A percentile compares a stretch with the other conserved stretches of the same genome.
Evolutionary conservation across 257 asterid genomes (phyloP).

Genomic region (Marsdenia floribunda): DNA sequence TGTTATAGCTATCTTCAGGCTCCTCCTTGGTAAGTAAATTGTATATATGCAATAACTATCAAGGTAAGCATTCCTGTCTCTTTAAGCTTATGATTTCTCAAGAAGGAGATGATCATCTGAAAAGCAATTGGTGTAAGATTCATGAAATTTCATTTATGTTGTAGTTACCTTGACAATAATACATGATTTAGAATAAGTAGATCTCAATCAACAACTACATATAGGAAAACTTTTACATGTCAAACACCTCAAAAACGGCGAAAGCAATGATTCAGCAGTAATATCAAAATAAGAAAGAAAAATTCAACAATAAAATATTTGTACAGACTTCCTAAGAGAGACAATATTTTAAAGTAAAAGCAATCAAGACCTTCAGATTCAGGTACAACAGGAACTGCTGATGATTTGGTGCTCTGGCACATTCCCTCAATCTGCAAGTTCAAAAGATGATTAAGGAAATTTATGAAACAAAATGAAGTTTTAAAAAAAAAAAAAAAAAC

Average conservation of each 20-base stretch:
- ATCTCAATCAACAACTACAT: neutral
- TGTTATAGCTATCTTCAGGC: neutral
- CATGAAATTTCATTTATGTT: neutral
- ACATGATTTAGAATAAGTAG: neutral
- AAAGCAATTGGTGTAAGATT: neutral
- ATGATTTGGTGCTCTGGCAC: constrained; percentile 79
- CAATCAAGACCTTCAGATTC: constrained; percentile 75
- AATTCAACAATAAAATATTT: neutral
- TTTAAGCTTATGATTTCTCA: neutral
- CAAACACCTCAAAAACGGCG: neutral
- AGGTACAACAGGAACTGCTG: constrained; percentile 85
- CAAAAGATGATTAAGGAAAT: constrained; percentile 10
- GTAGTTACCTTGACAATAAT: neutral
- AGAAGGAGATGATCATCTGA: neutral
- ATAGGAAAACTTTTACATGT: neutral
- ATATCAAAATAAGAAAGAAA: neutral
- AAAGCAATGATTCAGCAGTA: constrained; percentile 9
- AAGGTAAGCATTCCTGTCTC: neutral
- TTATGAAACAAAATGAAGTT: neutral
- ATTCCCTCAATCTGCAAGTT: constrained; percentile 71
- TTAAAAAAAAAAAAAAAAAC: neutral
- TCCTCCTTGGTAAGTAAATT: neutral
- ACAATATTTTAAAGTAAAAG: neutral
- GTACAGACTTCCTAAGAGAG: neutral
- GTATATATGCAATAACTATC: neutral